Base-by-base conservation (phyloP, 1,284 basidiomycete species). In the Sparassis latifolia region DNA sequence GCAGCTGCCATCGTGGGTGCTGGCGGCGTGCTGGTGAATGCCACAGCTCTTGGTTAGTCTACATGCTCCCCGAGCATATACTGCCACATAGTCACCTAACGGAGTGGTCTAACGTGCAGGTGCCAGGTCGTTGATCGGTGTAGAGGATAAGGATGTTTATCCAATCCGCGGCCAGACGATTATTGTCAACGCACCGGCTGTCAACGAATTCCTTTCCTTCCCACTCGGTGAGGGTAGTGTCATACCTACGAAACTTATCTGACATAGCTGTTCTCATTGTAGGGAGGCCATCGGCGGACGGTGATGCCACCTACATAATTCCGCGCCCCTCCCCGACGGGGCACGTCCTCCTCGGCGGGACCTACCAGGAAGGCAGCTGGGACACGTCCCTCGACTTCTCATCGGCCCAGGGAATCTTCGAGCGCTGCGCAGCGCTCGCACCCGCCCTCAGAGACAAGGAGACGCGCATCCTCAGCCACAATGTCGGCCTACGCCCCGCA, bases 111-210 rank as follows among this genome's bases (percentile, higher is more conserved):
- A 28, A 42, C 35, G 58, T 33, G 10, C 80, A 61, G 88, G 88
- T 9, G 80, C 89, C 7, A 74, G 81, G 9, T 78, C 78, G 12
- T 72, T 95, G 9, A 79, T 88, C n/a, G 92, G 90, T 3, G 82
- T 95, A 2, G 81, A 90, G 56, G 88, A 92, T 62, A 71, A 74
- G 48, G 68, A 70, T 12, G 76, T 93, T 28, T 82, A 82, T 62
- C 92, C 93, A 0, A 79, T 93, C 48, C 78, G 91, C 41, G 94
- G 94, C 0, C 94, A 97, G 68, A 94, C 90, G 0, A 80, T 93
- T 6, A 69, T 92, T 30, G 72, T 92, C 10, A 69, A 79, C 48
- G 87, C 90, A 0, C 91, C 92, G 1, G 80, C 66, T 31, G 60
- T 78, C 50, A 68, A 69, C 35, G 71, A 77, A 49, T 73, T 66